These are phyloP conservation scores for Paspalum notatum DNA, from an alignment of 176 grass and related monocot species.

Conservation along the genomic window DNA sequence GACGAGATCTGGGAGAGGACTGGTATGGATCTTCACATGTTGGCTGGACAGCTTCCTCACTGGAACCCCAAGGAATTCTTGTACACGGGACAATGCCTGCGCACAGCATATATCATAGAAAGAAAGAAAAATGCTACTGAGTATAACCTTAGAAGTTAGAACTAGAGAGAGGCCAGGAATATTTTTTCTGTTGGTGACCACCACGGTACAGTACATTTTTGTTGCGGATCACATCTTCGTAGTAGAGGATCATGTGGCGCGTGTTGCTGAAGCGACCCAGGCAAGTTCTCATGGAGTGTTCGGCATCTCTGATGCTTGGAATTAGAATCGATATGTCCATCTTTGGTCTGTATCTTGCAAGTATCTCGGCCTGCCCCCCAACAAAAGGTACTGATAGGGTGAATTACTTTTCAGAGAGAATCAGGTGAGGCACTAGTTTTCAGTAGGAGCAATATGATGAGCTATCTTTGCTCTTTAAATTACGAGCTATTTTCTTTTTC, in stretches of 20 bases:
- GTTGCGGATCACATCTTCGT: conserved; percentile 79
- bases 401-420: background rate
- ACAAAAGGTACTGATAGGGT: background rate
- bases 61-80: conserved; percentile 72
- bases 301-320: conserved; percentile 53
- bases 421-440: background rate
- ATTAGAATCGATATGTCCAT: conserved; percentile 59
- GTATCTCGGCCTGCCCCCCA: conserved; percentile 71
- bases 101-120: conserved; percentile 4
- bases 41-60: conserved; percentile 56
- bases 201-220: conserved; percentile 55
- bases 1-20: conserved; percentile 59
- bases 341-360: conserved; percentile 80
- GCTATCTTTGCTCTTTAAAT: background rate
- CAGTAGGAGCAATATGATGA: background rate
- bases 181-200: no score
- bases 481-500: background rate
- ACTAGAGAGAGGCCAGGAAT: no score
- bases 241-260: conserved; percentile 76
- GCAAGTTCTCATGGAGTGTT: conserved; percentile 53
- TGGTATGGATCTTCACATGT: conserved; percentile 92
- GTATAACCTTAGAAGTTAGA: no score
- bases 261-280: conserved; percentile 57
- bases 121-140: background rate
- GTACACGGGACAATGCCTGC: conserved; percentile 69